Conservation (phyloP, 306 rosid genomes). For the Sphenostylis stenocarpa region DNA sequence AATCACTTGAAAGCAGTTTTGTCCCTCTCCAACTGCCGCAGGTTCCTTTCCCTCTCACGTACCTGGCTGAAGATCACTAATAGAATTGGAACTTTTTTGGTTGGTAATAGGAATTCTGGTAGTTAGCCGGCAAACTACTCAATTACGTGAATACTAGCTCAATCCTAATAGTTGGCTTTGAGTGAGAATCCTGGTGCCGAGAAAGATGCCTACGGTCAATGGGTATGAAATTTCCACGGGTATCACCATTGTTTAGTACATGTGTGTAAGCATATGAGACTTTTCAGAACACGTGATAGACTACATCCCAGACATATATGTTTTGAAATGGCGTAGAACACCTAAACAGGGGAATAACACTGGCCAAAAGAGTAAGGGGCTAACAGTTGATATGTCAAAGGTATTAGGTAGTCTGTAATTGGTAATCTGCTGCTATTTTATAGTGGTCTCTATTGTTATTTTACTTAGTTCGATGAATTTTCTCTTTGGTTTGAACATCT, state of each 20-base stretch:
- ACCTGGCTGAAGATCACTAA: background rate
- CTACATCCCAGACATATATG: background rate
- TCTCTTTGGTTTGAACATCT: background rate
- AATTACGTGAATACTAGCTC: background rate
- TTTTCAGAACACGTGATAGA: background rate
- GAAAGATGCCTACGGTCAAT: background rate
- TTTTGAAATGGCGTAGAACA: background rate
- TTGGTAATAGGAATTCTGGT: background rate
- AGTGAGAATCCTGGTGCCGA: background rate
- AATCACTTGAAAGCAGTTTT: background rate
- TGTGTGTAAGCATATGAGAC: background rate
- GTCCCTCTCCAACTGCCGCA: background rate
- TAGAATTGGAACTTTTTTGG: background rate
- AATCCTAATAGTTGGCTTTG: background rate
- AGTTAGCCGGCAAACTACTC: background rate
- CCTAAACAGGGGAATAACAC: background rate
- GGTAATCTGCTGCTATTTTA: slow-evolving; percentile 13
- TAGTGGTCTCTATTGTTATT: background rate
- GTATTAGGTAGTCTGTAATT: slow-evolving; percentile 8
- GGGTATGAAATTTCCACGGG: background rate
- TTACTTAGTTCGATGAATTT: background rate
- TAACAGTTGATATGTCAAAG: background rate
- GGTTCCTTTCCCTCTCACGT: background rate
- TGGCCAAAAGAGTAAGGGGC: background rate
- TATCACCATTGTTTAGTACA: background rate